These are phyloP conservation scores for Fistulinella cinereoalba DNA, from an alignment of 1,284 basidiomycete genomes.

Conservation along the genomic window DNA sequence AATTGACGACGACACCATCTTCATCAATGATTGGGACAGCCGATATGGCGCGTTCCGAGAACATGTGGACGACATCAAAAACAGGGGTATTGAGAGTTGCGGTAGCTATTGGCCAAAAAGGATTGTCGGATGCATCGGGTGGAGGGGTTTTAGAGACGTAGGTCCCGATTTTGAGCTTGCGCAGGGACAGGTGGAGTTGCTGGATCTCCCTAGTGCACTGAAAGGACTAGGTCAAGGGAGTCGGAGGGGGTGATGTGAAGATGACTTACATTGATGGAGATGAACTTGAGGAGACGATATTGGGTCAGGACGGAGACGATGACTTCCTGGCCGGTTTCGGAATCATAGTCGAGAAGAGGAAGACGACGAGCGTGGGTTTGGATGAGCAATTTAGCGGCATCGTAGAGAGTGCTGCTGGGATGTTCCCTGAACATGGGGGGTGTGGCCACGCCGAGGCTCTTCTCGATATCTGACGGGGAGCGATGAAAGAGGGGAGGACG, in stretches of 20 bases:
- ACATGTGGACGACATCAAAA: constrained; percentile 98
- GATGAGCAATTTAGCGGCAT: constrained; percentile 88
- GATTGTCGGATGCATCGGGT: constrained; percentile 49
- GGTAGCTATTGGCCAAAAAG: constrained; percentile 88
- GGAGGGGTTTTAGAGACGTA: constrained; percentile 64
- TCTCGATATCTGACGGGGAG: constrained; percentile 79
- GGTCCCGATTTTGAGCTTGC: constrained; percentile 90
- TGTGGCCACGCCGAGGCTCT: constrained; percentile 85
- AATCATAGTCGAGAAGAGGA: constrained; percentile 91
- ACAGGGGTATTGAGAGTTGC: constrained; percentile 92
- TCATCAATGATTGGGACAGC: constrained; percentile 96
- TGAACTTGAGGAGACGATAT: constrained; percentile 97
- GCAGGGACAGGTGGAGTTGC: constrained; percentile 75
- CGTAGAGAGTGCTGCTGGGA: constrained; percentile 85
- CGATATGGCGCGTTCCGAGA: constrained; percentile 92
- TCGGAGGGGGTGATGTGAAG: not conserved
- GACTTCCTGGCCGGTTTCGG: constrained; percentile 92
- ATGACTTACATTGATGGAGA: constrained; percentile 87
- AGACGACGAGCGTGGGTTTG: constrained; percentile 94
- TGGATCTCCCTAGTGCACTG: constrained; percentile 75
- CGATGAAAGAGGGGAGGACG: constrained; percentile 8
- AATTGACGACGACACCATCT: constrained; percentile 90
- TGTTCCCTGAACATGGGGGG: constrained; percentile 91
- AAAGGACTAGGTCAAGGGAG: constrained; percentile 4
- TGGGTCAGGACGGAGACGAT: constrained; percentile 97